phyloP scores from a whole-genome alignment of 164 flowering plant species.

The Annona squamosa region DNA sequence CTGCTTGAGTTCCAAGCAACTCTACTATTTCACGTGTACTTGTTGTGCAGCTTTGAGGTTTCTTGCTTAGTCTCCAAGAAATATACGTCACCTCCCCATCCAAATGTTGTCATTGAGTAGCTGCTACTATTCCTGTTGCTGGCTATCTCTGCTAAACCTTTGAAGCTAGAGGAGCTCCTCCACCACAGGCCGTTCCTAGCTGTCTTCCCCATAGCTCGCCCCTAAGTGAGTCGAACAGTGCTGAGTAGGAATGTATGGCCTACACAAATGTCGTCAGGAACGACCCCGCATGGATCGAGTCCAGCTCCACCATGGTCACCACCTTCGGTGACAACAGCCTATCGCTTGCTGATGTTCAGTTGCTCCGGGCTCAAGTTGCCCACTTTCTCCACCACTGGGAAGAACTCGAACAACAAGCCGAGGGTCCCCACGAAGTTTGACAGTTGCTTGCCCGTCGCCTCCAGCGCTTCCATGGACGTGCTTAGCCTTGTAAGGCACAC shows the following conservation, averaged over 20 bases:
- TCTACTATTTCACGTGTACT: too few species aligned
- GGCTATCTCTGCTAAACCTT: too few species aligned
- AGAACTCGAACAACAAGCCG: constrained; percentile 87
- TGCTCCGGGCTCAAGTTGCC: constrained; percentile 73
- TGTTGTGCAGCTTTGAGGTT: too few species aligned
- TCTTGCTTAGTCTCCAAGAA: too few species aligned
- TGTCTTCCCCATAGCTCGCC: constrained; percentile 91
- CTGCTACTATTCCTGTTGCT: too few species aligned
- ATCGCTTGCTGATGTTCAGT: constrained; percentile 71
- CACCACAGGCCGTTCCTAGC: constrained; percentile 87
- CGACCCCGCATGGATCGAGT: constrained; percentile 75
- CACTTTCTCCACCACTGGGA: constrained; percentile 72
- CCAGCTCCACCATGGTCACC: constrained; percentile 96
- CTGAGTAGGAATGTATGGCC: constrained; percentile 97
- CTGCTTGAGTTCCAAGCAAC: too few species aligned
- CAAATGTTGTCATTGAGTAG: too few species aligned
- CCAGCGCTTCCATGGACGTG: constrained; percentile 65
- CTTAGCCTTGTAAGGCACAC: constrained; percentile 91
- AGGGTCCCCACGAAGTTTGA: constrained; percentile 82
- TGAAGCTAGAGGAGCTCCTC: constrained; percentile 80
- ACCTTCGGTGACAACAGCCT: constrained; percentile 91
- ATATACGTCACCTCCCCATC: too few species aligned
- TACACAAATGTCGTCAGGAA: constrained; percentile 90
- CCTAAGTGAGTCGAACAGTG: constrained; percentile 93
- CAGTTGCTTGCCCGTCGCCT: constrained; percentile 85